A percentile compares a stretch with the other conserved stretches of the same genome.
These are phyloP conservation scores for Madurella fahalii DNA, from an alignment of 2,329 filamentous ascomycete genomes.

Conservation along the genomic window DNA sequence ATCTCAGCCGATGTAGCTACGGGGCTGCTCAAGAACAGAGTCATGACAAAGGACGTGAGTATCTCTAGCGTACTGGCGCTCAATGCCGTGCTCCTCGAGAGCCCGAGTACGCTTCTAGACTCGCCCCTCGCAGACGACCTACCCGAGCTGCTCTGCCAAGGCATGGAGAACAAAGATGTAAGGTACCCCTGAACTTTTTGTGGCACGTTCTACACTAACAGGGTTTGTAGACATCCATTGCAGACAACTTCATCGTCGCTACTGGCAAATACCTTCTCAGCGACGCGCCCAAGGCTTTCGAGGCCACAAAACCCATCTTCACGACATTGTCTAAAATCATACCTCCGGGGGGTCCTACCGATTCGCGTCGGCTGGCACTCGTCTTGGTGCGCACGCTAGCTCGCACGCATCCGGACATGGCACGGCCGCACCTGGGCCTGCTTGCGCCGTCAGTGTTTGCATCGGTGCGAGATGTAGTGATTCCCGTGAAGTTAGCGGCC, in stretches of 20 bases:
- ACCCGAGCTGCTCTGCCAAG: conserved; percentile 71
- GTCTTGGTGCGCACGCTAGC: conserved; percentile 84
- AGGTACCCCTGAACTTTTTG: conserved; percentile 33
- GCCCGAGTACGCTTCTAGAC: conserved; percentile 64
- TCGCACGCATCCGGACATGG: conserved; percentile 72
- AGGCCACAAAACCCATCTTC: conserved; percentile 74
- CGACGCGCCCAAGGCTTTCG: conserved; percentile 64
- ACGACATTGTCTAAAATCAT: conserved; percentile 72
- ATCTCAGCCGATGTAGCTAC: conserved; percentile 68
- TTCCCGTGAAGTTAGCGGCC: conserved; percentile 91
- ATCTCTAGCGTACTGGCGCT: conserved; percentile 78
- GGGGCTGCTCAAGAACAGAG: conserved; percentile 61
- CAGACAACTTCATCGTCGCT: conserved; percentile 83
- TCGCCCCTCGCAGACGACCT: conserved; percentile 67
- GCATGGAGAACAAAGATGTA: conserved; percentile 72
- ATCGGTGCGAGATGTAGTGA: conserved; percentile 83
- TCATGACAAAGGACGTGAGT: conserved; percentile 71
- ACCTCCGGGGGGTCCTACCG: conserved; percentile 70
- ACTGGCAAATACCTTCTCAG: conserved; percentile 85
- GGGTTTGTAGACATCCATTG: conserved; percentile 59
- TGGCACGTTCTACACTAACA: conserved; percentile 20
- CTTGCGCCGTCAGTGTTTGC: conserved; percentile 84
- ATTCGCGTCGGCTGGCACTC: conserved; percentile 80
- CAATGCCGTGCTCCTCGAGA: conserved; percentile 83
- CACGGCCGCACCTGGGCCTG: conserved; percentile 73